Evolutionary conservation across 805 yeast genomes (phyloP), one percentile per base, ranked within the genome.

Genomic region (Cyberlindnera maritima): DNA sequence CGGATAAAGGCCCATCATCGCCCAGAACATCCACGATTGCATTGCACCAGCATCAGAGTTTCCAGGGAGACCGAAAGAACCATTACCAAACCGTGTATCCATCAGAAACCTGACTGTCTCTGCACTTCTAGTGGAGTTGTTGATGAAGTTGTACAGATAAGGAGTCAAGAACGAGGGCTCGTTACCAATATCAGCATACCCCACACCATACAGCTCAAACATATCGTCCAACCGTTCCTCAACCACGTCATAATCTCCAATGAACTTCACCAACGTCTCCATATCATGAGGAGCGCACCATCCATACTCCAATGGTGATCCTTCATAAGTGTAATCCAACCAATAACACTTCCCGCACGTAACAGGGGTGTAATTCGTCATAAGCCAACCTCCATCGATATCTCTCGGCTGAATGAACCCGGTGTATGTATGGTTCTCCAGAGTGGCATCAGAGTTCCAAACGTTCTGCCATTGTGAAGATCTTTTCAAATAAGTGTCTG

Each of bases 41-140:
- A 68, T 67, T 12, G 72, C 68, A 8, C 71, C 71, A 10, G 66
- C 68, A 47, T 67, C 71, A 1, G 70, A 64, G 44, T 67, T 67
- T 1, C 71, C 71, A 3, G 72, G 71, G 21, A 68, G 47, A 11
- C 66, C 69, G n/a, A 35, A 39, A 3, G 54, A 34, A 3, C 70
- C 70, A 1, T 54, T 36, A 18, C 50, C 41, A 45, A 64, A 67
- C 37, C 58, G 56, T n/a, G 48, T 58, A 38, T 60, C 53, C 29
- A 67, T 52, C n/a, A 68, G 46, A 41, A 57, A 67, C 25, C 67
- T 52, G 19, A 66, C 50, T 8, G 64, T 56, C 43, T 61, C 70
- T 2, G 62, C 66, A 0, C 66, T 61, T 44, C 59, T 54, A 39
- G 58, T 57, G 38, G 63, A 64, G 15, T 54, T 43, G 50, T 62